Evolutionary conservation across 148 eudicot species (phyloP), one percentile per base, ranked within the genome.

Genomic region (Chenopodium suecicum): DNA sequence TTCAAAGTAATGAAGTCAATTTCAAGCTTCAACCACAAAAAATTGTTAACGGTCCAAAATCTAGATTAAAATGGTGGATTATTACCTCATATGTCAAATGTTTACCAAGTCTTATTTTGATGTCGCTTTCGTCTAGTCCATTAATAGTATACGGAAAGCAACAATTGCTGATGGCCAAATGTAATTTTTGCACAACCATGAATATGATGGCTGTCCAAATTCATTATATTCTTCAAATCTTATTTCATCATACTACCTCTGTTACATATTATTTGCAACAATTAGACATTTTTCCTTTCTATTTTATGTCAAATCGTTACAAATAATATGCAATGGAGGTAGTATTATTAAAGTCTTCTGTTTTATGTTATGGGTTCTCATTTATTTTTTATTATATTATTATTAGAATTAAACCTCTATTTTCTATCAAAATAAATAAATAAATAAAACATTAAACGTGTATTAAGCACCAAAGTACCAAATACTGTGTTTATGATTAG

Each of bases 61-160:
- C 82, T 56, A 58, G 64, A 63, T 76, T 25, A 27, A 65, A 60
- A 34, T 34, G n/a, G 70, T 73, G 50, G 37, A 72, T 19, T 58
- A 25, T 63, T 50, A 54, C 41, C 73, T 20, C 31, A 50, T 78
- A 14, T 77, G 78, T 83, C 85, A 67, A 54, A 65, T 67, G 76
- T 83, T 83, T 83, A 83, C 86, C 52, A 63, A 83, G 82, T 83
- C 86, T 20, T 74, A 37, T 8, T 44, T 83, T 75, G 82, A 79
- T 67, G 82, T 83, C 79, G 31, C 47, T 68, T 67, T 74, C 85
- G 52, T 16, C 16, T 6, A 64, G 78, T 80, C 78, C 65, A 20
- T 9, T 44, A 46, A 31, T 80, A 41, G 50, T 64, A 48, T 17
- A 63, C 37, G 9, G 75, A 70, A 41, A 19, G 17, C 7, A 50